These are phyloP conservation scores for slime mould (Dictyostelium discoideum) DNA, from an alignment of 78 protist species.

Conservation along the genomic window dicty_2.7 NC_007089.4:4154001-4154500, in stretches of 20 bases:
- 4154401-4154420: slow-evolving; percentile 71
- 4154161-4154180: slow-evolving; percentile 97
- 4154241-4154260: slow-evolving; percentile 98
- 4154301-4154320: not conserved
- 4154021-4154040: slow-evolving; percentile 82
- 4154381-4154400: slow-evolving; percentile 91
- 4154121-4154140: slow-evolving; percentile 91
- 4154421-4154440: slow-evolving; percentile 97
- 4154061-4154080: slow-evolving; percentile 97
- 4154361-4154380: slow-evolving; percentile 98
- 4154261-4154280: not conserved
- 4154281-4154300: not conserved
- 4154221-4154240: slow-evolving; percentile 98
- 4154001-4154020: slow-evolving; percentile 86
- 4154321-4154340: too few species aligned
- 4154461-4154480: slow-evolving; percentile 1
- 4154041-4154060: slow-evolving; percentile 97
- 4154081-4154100: slow-evolving; percentile 95
- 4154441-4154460: slow-evolving; percentile 94
- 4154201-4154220: slow-evolving; percentile 93
- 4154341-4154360: slow-evolving; percentile 69
- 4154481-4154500: not conserved
- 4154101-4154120: slow-evolving; percentile 89
- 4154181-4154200: slow-evolving; percentile 97
- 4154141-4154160: slow-evolving; percentile 92